Conservation (phyloP, 176 grass and related monocot genomes). For the Musa beccarii region DNA sequence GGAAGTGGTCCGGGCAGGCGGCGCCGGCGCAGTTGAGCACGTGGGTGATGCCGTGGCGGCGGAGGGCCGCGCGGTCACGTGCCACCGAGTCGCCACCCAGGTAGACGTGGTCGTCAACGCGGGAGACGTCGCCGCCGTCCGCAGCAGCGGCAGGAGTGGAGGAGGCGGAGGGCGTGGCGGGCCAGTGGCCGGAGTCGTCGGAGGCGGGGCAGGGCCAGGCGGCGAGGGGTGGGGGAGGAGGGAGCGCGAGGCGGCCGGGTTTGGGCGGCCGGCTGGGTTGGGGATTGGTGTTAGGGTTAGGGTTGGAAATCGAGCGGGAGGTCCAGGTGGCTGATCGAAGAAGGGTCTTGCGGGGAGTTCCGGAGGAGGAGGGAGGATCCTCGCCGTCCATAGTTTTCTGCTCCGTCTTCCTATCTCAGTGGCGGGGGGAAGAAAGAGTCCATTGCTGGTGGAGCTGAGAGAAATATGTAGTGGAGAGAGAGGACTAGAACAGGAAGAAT, state of each 20-base stretch:
- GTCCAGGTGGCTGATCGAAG: conserved; percentile 44
- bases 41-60: conserved; percentile 42
- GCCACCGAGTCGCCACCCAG: conserved; percentile 39
- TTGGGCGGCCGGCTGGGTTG: conserved; percentile 22
- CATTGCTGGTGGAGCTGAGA: not conserved
- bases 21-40: conserved; percentile 45
- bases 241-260: conserved; percentile 26
- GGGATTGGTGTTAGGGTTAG: not conserved
- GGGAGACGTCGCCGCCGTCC: conserved; percentile 24
- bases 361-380: conserved; percentile 15
- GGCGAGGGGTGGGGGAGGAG: conserved; percentile 18
- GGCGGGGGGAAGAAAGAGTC: not conserved
- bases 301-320: conserved; percentile 12
- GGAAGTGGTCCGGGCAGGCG: conserved; percentile 38
- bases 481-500: not conserved
- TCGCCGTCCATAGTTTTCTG: conserved; percentile 7
- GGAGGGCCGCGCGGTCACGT: conserved; percentile 32
- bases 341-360: conserved; percentile 30
- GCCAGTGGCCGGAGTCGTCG: conserved; percentile 27
- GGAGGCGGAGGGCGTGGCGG: conserved; percentile 1
- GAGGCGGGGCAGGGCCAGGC: conserved; percentile 32
- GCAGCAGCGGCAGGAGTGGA: not conserved
- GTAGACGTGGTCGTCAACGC: conserved; percentile 38
- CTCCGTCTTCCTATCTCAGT: not conserved
- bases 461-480: not conserved